phyloP scores from a whole-genome alignment of 2,329 filamentous ascomycete species.

The Talaromyces amestolkiae region DNA sequence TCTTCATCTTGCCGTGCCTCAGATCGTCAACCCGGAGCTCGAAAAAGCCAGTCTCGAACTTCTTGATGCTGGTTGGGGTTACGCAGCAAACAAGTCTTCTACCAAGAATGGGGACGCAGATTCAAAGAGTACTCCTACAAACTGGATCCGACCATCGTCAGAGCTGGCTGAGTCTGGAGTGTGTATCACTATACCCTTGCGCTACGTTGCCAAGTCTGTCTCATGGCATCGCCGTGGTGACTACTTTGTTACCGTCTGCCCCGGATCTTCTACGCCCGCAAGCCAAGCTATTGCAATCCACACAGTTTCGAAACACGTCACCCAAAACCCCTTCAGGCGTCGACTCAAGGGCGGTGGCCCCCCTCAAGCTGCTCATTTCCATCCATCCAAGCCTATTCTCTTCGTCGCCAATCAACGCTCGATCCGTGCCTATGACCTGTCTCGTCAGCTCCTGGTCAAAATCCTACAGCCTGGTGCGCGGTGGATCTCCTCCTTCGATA shows the following conservation, averaged over 20 bases:
- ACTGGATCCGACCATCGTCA: conserved; percentile 76
- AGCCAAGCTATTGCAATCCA: conserved; percentile 80
- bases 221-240: conserved; percentile 93
- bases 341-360: conserved; percentile 67
- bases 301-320: conserved; percentile 90
- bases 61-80: conserved; percentile 88
- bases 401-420: conserved; percentile 94
- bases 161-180: conserved; percentile 73
- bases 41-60: conserved; percentile 72
- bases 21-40: conserved; percentile 67
- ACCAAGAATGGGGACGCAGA: conserved; percentile 51
- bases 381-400: conserved; percentile 87
- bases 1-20: conserved; percentile 78
- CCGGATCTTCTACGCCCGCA: conserved; percentile 52
- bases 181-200: conserved; percentile 74
- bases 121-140: conserved; percentile 65
- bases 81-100: conserved; percentile 63
- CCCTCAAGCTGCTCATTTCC: conserved; percentile 87
- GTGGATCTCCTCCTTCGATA: conserved; percentile 90
- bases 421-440: conserved; percentile 90
- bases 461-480: conserved; percentile 89
- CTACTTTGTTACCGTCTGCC: conserved; percentile 89
- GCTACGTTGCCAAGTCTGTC: conserved; percentile 78
- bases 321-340: conserved; percentile 86
- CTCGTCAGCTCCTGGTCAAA: conserved; percentile 87